These are phyloP conservation scores for Erigeron canadensis DNA, from an alignment of 129 eudicot species.

Conservation along the genomic window DNA sequence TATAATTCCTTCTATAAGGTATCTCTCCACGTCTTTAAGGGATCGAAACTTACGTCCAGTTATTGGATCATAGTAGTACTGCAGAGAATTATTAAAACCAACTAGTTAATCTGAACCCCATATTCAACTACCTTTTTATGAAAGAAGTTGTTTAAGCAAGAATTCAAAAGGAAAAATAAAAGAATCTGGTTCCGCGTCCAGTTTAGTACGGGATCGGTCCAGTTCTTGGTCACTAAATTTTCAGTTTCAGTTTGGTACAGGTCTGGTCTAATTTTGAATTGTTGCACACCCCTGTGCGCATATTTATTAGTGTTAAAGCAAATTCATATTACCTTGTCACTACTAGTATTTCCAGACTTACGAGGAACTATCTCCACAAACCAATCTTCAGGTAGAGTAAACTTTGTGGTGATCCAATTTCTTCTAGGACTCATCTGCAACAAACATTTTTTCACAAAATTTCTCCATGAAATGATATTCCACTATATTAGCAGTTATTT, in stretches of 20 bases:
- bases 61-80: slow-evolving; percentile 75
- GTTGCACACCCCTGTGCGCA: too few species aligned
- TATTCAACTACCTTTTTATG: too few species aligned
- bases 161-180: too few species aligned
- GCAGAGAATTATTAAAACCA: slow-evolving; percentile 24
- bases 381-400: slow-evolving; percentile 79
- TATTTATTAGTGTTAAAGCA: background rate
- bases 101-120: background rate
- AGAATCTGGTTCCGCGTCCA: too few species aligned
- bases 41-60: slow-evolving; percentile 74
- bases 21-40: slow-evolving; percentile 50
- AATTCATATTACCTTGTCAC: slow-evolving; percentile 56
- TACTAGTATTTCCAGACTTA: slow-evolving; percentile 12
- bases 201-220: too few species aligned
- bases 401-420: slow-evolving; percentile 20
- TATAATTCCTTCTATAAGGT: slow-evolving; percentile 46
- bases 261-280: too few species aligned
- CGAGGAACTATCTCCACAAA: slow-evolving; percentile 76
- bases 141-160: too few species aligned
- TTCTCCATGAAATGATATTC: background rate
- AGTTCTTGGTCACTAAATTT: too few species aligned
- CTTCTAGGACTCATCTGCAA: slow-evolving; percentile 34
- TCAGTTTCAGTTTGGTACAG: too few species aligned
- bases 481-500: background rate
- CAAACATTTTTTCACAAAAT: slow-evolving; percentile 28